Conservation (phyloP, 768 basidiomycete genomes). For the Gymnopilus junonius region DNA sequence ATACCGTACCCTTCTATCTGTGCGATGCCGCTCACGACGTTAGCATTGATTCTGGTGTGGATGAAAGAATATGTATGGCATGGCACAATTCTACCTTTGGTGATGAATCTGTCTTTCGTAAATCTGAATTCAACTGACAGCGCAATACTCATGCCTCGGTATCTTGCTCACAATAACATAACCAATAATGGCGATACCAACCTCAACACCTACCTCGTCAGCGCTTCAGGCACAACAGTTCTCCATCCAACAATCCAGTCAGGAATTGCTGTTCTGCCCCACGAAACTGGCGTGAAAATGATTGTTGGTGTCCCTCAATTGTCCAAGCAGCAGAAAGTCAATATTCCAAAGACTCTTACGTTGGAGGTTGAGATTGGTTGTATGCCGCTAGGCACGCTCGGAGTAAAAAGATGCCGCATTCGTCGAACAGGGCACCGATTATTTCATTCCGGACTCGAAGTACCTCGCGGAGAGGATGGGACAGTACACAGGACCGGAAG, state of each 20-base stretch:
- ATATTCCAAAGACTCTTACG: constrained; percentile 19
- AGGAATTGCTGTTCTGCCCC: constrained; percentile 21
- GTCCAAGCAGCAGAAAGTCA: constrained; percentile 8
- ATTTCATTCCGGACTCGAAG: constrained; percentile 3
- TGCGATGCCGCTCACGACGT: constrained; percentile 5
- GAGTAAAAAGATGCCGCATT: constrained; percentile 8
- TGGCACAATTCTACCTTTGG: constrained; percentile 29
- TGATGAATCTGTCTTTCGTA: constrained; percentile 17
- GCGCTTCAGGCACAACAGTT: constrained; percentile 13
- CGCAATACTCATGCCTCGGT: constrained; percentile 25
- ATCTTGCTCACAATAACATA: constrained; percentile 7
- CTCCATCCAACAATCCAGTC: constrained; percentile 12
- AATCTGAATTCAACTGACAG: constrained; percentile 27
- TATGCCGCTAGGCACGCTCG: constrained; percentile 22
- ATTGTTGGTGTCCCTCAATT: constrained; percentile 24
- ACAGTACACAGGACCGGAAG: constrained; percentile 24
- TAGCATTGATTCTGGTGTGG: constrained; percentile 5
- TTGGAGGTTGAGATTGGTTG: constrained; percentile 25
- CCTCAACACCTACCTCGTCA: constrained; percentile 23
- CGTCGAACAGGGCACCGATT: not conserved
- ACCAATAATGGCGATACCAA: not conserved
- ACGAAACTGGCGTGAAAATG: constrained; percentile 17
- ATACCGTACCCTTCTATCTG: not conserved
- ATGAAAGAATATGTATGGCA: constrained; percentile 17
- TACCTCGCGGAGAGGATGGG: not conserved